A percentile compares a stretch with the other conserved stretches of the same genome.
These are phyloP conservation scores for Solanum pennellii DNA, from an alignment of 257 asterid genomes.

Conservation along the genomic window DNA sequence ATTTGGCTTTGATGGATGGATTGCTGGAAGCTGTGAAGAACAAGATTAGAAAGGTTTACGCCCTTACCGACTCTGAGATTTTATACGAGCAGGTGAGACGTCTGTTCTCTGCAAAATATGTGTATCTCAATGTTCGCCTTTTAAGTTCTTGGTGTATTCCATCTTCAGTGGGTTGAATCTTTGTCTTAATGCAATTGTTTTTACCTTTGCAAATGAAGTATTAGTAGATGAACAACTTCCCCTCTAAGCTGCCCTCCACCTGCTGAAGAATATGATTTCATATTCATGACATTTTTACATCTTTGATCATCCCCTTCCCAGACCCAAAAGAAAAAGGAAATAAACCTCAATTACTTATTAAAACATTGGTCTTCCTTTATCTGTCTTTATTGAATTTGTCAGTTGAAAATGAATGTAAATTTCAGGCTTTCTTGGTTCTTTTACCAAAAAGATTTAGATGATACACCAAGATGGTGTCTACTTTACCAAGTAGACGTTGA, in stretches of 20 bases:
- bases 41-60: conserved; percentile 33
- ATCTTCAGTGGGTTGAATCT: neutral
- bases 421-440: neutral
- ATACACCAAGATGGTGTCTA: neutral
- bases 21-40: conserved; percentile 53
- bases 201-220: neutral
- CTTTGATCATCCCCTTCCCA: neutral
- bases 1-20: conserved; percentile 91
- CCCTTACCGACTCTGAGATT: conserved; percentile 58
- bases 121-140: neutral
- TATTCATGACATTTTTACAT: neutral
- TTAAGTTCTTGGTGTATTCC: neutral
- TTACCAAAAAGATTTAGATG: neutral
- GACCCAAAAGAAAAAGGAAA: neutral
- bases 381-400: neutral
- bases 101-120: neutral
- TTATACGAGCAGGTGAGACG: conserved; percentile 67
- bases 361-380: neutral
- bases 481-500: neutral
- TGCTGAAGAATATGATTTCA: neutral
- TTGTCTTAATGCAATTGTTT: neutral
- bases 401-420: neutral
- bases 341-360: neutral
- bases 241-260: neutral
- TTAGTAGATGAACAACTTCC: neutral